These are phyloP conservation scores for Magnaporthales sp. DNA, from an alignment of 2,329 filamentous ascomycete genomes.

Conservation along the genomic window DNA sequence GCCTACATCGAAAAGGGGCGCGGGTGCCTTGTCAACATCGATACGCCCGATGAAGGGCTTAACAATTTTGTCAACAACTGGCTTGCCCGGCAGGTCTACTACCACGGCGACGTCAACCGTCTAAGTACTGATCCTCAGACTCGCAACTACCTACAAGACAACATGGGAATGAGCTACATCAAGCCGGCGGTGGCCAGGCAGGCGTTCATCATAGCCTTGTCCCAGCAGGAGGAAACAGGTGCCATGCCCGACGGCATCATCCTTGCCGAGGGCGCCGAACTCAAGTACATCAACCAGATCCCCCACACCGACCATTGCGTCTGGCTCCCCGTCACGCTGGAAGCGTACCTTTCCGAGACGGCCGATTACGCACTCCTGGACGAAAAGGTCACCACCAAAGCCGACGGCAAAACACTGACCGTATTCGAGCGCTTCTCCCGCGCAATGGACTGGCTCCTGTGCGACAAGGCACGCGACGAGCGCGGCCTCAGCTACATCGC, in stretches of 20 bases:
- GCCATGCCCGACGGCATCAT: conserved; percentile 50
- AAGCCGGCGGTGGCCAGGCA: conserved; percentile 37
- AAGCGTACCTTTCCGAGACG: conserved; percentile 46
- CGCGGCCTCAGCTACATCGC: conserved; percentile 48
- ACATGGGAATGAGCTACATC: conserved; percentile 53
- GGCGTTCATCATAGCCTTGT: conserved; percentile 38
- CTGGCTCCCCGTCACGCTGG: conserved; percentile 46
- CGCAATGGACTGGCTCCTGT: conserved; percentile 49
- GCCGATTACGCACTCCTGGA: conserved; percentile 41
- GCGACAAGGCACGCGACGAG: conserved; percentile 32
- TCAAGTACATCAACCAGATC: conserved; percentile 54
- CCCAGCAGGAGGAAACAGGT: conserved; percentile 45
- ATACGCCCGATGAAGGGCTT: conserved; percentile 43
- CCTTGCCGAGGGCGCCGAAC: conserved; percentile 41
- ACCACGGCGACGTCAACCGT: conserved; percentile 50
- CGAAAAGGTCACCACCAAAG: conserved; percentile 30
- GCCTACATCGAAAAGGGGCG: conserved; percentile 39
- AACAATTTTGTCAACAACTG: conserved; percentile 53
- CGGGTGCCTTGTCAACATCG: conserved; percentile 38
- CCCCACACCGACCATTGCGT: conserved; percentile 52
- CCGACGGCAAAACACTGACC: conserved; percentile 35
- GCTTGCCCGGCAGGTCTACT: conserved; percentile 48
- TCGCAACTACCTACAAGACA: conserved; percentile 50
- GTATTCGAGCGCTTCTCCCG: conserved; percentile 45
- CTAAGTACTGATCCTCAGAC: conserved; percentile 51